Conservation (phyloP, 352 stramenopile genomes). For the Pythium phragmiticola region DNA sequence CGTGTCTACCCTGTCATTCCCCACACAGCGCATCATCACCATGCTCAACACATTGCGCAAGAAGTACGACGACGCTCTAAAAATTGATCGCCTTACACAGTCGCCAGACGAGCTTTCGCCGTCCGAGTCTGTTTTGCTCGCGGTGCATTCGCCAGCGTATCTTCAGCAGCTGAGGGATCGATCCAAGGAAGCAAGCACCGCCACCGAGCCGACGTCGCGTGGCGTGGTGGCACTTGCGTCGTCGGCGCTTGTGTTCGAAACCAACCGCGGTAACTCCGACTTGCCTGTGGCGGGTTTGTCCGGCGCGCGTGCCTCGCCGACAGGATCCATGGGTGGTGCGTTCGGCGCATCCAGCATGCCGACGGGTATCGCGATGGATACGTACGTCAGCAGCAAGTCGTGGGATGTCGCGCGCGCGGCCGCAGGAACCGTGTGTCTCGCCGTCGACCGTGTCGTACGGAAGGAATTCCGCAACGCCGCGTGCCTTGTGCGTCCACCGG, state of each 20-base stretch:
- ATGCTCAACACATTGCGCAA: conserved; percentile 63
- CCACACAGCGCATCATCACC: conserved; percentile 58
- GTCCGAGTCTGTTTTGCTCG: conserved; percentile 69
- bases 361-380: conserved; percentile 73
- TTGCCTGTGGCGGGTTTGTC: conserved; percentile 35
- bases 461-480: conserved; percentile 83
- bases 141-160: conserved; percentile 85
- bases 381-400: conserved; percentile 83
- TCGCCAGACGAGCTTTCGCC: conserved; percentile 75
- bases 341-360: conserved; percentile 69
- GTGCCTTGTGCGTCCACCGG: conserved; percentile 89
- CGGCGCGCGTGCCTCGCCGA: conserved; percentile 38
- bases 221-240: conserved; percentile 11
- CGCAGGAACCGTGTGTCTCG: conserved; percentile 76
- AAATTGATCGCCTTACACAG: conserved; percentile 64
- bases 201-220: background rate
- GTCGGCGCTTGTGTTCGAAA: conserved; percentile 74
- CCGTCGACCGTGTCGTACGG: conserved; percentile 75
- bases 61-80: conserved; percentile 62
- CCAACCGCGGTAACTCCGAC: conserved; percentile 60
- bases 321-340: conserved; percentile 49
- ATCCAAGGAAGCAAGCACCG: conserved; percentile 44
- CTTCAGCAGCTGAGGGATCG: conserved; percentile 72
- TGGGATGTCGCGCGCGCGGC: conserved; percentile 81
- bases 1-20: background rate